Evolutionary conservation across 208 protist species (phyloP).

Genomic region (Trypanosoma cruzi): DNA sequence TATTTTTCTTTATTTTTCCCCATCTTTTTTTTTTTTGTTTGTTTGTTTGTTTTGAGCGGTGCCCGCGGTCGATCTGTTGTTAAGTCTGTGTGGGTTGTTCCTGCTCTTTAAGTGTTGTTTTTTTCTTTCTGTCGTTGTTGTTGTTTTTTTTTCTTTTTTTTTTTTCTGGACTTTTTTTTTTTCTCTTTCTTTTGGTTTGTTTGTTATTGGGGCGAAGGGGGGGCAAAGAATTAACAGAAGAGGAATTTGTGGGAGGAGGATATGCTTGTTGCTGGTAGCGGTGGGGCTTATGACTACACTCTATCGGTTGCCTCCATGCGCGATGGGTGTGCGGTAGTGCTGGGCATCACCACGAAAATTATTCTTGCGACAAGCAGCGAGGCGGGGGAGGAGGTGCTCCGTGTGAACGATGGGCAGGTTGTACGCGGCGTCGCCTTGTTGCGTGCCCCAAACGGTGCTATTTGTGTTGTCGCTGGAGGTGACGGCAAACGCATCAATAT

Average conservation of each 20-base stretch:
- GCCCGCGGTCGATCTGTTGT: too few species aligned
- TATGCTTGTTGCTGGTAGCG: too few species aligned
- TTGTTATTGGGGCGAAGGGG: background rate
- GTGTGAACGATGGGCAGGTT: constrained; percentile 74
- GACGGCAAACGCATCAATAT: constrained; percentile 84
- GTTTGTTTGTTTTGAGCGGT: too few species aligned
- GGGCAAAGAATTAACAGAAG: background rate
- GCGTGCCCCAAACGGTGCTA: constrained; percentile 47
- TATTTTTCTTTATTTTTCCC: background rate
- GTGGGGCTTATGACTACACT: constrained; percentile 1
- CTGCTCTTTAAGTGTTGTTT: too few species aligned
- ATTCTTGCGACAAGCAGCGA: constrained; percentile 44
- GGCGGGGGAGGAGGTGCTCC: constrained; percentile 29
- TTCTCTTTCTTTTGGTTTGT: background rate
- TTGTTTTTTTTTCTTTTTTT: too few species aligned
- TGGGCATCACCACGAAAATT: constrained; percentile 61
- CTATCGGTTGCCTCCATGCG: constrained; percentile 18
- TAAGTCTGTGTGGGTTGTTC: too few species aligned
- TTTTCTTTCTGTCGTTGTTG: too few species aligned
- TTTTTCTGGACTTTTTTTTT: background rate
- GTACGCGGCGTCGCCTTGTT: constrained; percentile 70
- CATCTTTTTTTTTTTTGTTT: too few species aligned
- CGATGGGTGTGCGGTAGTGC: constrained; percentile 39
- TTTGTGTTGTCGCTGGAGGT: constrained; percentile 74
- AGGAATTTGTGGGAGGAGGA: background rate